Base-by-base conservation (phyloP, 108 stramenopile genomes). In the Nitzschia sp. region DNA sequence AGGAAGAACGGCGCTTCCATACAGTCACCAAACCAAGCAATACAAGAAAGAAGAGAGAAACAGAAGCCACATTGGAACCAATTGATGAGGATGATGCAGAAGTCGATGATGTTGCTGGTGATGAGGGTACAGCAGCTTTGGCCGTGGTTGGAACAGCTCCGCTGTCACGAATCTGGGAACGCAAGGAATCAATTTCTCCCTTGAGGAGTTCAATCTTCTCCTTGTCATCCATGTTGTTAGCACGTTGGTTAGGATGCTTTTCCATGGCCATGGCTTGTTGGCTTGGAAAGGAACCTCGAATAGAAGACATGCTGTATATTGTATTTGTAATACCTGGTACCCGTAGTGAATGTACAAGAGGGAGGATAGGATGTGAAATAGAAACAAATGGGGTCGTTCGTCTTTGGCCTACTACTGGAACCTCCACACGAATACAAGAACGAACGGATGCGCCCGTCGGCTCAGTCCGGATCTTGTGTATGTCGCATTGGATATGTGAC, bases 141-240 rank as follows among this genome's bases (percentile, higher is more conserved):
- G 43, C 10, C 43, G 41, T 11, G 15, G 43, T n/a, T 44, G 41
- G 21, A 10, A n/a, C 17, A 6, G 21, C 43, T 24, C 66, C 54
- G 22, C 51, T 54, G 40, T 56, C 22, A 22, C 54, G 40, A 40
- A 67, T 41, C 7, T 42, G 53, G 10, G 9, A 50, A 1, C 66
- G 38, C 21, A 67, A 52, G 41, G 22, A 3, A 2, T 55, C 53
- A 67, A 67, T 55, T 55, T 67, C 66, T 10, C 41, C 14, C 38
- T 55, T 21, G n/a, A 67, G 19, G 26, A 40, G 38, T 50, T 67
- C 21, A 11, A 67, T 43, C 40, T 67, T 67, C 41, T 67, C 66
- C 25, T 24, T 9, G 55, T 67, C 66, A 5, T 55, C 39, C 53
- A 67, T 42, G 0, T 67, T 46, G 2, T 62, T 0, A 21, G 43